Base-by-base conservation (phyloP, 2,329 filamentous ascomycete genomes). In the Clonostachys rosea region DNA sequence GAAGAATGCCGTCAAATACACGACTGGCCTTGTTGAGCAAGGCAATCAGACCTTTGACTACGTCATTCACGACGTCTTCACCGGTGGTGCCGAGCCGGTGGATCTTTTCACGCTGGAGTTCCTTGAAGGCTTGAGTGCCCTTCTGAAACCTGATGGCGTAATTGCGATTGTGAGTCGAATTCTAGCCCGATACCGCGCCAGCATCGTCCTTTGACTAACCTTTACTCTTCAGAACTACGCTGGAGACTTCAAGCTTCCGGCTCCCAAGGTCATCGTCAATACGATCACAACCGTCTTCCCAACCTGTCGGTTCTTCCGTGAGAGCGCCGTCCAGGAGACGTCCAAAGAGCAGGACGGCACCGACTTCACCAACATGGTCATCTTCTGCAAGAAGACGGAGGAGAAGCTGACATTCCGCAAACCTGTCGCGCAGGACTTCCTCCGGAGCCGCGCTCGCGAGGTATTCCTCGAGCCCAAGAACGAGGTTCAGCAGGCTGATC, bases 1-100 rank as follows among this genome's bases (percentile, higher is more conserved):
- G 52, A 80, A 84, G 44, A 90, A 99, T 57, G 94, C 94, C 0
- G 82, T 91, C 4, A 68, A 71, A n/a, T 96, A 84, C 64, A 78
- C 82, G 16, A 65, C 72, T 42, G 59, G 67, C 45, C 60, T 76
- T 43, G 70, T 71, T 47, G 59, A 67, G 44, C 56, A 67, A 30
- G 57, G 70, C 48, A 63, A 67, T 8, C 64, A 72, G 42, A 73
- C 73, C 30, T 99, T 87, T 64, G 86, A 96, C 69, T 97, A 96
- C 70, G 94, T 99, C 59, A 78, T 99, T 46, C 94, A 99, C 64
- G 94, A 99, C 56, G 94, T 99, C 20, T 99, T 99, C 64, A 99
- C 94, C 1, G 94, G 94, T 20, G 94, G 94, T 45, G 91, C 91
- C 0, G 94, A 97, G 64, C 94, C 94, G 1, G 82, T 91, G 4